Evolutionary conservation across 2,329 filamentous ascomycete species (phyloP), one percentile per base, ranked within the genome.

Genomic region (Incumbomyces delicatus): DNA sequence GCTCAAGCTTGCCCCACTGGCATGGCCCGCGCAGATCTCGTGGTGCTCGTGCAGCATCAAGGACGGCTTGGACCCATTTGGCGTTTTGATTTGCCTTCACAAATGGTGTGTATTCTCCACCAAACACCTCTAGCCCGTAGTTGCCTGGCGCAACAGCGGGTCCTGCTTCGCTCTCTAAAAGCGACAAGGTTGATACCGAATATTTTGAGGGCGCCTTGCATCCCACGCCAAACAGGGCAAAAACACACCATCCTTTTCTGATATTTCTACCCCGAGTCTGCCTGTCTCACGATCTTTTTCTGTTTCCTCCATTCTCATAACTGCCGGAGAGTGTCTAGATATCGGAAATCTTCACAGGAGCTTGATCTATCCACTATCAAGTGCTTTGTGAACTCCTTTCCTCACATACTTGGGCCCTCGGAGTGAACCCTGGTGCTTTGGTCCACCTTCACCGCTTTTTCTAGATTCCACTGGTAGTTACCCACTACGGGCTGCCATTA

Each of bases 211-310:
- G 31, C 22, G 42, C 42, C 42, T 45, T 45, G 42, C 42, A 20
- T 45, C 17, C 33, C 33, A 30, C 20, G 11, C 18, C 34, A 31
- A 27, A n/a, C 29, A 16, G 17, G 10, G 33, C 27, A n/a, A n/a
- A 12, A 18, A 20, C 20, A 6, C 18, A 37, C 16, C 16, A 17
- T 36, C 17, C 13, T 14, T 37, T 17, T 18, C n/a, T 37, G 16
- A 38, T 18, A 45, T 38, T 45, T 45, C 34, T 45, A 45, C 42
- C 42, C 38, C n/a, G 42, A 45, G 42, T 45, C 42, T 38, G 42
- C 42, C 42, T 45, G 34, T 45, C 18, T 37, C 16, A 35, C 31
- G 4, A 35, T 41, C 30, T 17, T 29, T 17, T 45, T 45, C 42
- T 45, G 42, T 38, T 22, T 34, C 30, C 14, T 45, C 30, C 29